phyloP scores from a whole-genome alignment of 2,329 filamentous ascomycete species.

The Trichoderma breve region DNA sequence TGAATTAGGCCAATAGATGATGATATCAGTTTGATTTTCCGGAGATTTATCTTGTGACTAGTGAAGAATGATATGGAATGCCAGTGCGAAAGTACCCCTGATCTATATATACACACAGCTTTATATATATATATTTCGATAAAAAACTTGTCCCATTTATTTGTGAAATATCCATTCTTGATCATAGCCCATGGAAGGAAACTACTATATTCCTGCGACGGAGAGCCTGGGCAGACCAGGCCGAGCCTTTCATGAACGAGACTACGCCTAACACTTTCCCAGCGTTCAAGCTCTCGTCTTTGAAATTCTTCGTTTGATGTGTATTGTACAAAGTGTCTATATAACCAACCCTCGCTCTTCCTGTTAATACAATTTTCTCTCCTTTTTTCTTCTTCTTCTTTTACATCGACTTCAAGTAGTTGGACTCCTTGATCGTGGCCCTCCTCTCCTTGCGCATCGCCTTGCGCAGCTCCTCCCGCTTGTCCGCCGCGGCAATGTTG shows the following conservation, averaged over 20 bases:
- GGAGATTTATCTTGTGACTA: not conserved
- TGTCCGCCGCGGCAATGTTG: slow-evolving; percentile 46
- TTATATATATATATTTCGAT: not conserved
- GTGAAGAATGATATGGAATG: not conserved
- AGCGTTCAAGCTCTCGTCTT: not conserved
- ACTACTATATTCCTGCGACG: not conserved
- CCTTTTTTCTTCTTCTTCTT: not conserved
- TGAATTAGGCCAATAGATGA: slow-evolving; percentile 19
- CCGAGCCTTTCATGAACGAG: not conserved
- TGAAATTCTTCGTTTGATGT: not conserved
- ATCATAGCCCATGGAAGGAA: not conserved
- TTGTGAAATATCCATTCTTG: not conserved
- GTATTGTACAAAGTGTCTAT: slow-evolving; percentile 4
- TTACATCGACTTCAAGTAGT: slow-evolving; percentile 81
- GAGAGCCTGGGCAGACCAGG: not conserved
- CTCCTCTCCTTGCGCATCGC: slow-evolving; percentile 73
- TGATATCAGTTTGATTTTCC: slow-evolving; percentile 10
- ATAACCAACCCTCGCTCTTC: no score
- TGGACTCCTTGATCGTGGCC: slow-evolving; percentile 76
- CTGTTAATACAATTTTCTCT: slow-evolving; percentile 27
- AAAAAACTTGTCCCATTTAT: not conserved
- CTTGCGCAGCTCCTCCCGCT: slow-evolving; percentile 63
- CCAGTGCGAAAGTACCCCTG: not conserved
- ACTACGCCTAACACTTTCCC: not conserved
- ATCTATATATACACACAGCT: not conserved